Evolutionary conservation across 139 green algal species (phyloP).

Genomic region (Astrephomene gubernaculifera): DNA sequence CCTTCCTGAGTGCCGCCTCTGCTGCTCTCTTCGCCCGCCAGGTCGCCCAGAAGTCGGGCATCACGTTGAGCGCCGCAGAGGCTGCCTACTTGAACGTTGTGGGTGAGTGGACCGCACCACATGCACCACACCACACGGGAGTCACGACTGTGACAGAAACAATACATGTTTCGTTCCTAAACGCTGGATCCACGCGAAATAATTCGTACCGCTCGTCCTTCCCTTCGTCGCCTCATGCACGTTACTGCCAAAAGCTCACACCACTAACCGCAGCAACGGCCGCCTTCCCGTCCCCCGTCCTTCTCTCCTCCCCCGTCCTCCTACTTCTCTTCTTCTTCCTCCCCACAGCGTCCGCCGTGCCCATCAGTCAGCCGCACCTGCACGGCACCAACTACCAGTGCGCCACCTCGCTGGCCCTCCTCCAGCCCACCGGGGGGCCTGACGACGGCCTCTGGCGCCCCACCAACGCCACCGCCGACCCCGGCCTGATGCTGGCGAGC

Average conservation of each 20-base stretch:
- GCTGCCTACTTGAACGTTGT: conserved; percentile 38
- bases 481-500: background rate
- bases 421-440: background rate
- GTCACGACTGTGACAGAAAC: too few relatives aligned
- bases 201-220: too few relatives aligned
- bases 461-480: background rate
- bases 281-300: too few relatives aligned
- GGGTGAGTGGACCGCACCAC: conserved; percentile 30
- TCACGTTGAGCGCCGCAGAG: background rate
- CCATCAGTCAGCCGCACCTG: background rate
- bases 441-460: conserved; percentile 26
- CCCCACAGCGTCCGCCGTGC: background rate
- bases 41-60: background rate
- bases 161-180: too few relatives aligned
- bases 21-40: too few relatives aligned
- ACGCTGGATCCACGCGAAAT: too few relatives aligned
- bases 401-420: background rate
- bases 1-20: too few relatives aligned
- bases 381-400: background rate
- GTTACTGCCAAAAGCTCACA: too few relatives aligned
- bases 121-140: too few relatives aligned
- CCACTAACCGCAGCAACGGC: too few relatives aligned
- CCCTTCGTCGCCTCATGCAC: too few relatives aligned
- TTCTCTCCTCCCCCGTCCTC: too few relatives aligned
- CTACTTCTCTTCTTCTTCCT: background rate